A percentile compares a stretch with the other conserved stretches of the same genome.
phyloP scores from a whole-genome alignment of 2,329 filamentous ascomycete genomes.

The Mollisiaceae sp. region DNA sequence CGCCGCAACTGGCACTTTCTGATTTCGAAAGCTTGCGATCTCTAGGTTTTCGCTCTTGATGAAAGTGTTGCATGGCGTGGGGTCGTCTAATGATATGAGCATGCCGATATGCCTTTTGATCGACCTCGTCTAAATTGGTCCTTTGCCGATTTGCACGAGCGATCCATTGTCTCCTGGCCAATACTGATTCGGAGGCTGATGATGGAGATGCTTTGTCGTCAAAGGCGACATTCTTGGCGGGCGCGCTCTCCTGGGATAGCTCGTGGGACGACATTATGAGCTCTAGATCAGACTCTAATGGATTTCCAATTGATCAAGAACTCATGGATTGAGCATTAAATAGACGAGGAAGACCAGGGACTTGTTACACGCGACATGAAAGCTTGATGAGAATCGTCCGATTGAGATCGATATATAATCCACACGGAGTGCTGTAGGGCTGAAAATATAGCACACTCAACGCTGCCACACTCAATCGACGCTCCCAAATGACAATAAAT shows the following conservation, averaged over 20 bases:
- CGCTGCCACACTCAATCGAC: neutral
- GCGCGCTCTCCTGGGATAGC: neutral
- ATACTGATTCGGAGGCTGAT: neutral
- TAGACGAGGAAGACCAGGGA: neutral
- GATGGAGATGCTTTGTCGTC: neutral
- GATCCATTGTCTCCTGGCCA: neutral
- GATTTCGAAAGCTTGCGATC: neutral
- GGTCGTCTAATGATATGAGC: constrained; percentile 19
- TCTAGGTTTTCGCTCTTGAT: neutral
- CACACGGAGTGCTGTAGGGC: neutral
- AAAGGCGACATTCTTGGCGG: constrained; percentile 4
- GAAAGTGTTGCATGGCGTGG: constrained; percentile 12
- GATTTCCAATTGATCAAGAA: neutral
- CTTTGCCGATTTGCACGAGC: neutral
- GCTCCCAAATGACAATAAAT: neutral
- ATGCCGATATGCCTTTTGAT: constrained; percentile 4
- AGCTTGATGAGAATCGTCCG: neutral
- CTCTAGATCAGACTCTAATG: neutral
- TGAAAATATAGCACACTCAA: neutral
- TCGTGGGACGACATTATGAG: neutral
- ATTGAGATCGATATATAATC: neutral
- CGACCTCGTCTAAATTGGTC: neutral
- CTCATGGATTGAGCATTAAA: neutral
- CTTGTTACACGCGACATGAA: neutral
- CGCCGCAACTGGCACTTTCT: constrained; percentile 2